phyloP scores from a whole-genome alignment of 495 filamentous ascomycete genomes.

The Hyaloscypha variabilis region DNA sequence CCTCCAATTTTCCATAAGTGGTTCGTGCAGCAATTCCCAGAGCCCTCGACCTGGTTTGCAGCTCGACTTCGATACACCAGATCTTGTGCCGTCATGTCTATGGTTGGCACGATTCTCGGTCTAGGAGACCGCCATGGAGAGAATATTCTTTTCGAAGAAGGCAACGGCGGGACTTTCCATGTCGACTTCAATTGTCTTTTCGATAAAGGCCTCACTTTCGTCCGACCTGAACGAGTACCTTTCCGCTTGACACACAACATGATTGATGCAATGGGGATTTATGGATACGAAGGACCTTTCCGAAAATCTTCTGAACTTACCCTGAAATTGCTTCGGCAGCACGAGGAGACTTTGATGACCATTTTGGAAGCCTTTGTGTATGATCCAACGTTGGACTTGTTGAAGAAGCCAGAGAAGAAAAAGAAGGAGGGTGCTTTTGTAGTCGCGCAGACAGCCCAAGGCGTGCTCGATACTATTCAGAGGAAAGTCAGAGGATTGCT shows the following conservation, averaged over 20 bases:
- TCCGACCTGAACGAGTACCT: conserved; percentile 93
- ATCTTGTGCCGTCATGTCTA: conserved; percentile 95
- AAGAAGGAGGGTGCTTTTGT: conserved; percentile 49
- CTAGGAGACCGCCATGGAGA: conserved; percentile 98
- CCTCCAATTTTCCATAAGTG: conserved; percentile 86
- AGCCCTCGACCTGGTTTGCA: conserved; percentile 87
- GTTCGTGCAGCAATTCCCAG: conserved; percentile 94
- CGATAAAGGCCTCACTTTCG: conserved; percentile 96
- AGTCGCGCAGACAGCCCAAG: conserved; percentile 84
- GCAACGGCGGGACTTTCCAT: conserved; percentile 91
- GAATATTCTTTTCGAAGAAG: conserved; percentile 94
- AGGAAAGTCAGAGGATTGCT: conserved; percentile 85
- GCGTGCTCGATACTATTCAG: conserved; percentile 85
- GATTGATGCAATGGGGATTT: conserved; percentile 92
- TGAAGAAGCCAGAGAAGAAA: conserved; percentile 69
- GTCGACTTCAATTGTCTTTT: conserved; percentile 99
- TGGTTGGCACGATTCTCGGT: conserved; percentile 92
- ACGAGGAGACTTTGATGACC: conserved; percentile 95
- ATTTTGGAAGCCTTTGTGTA: conserved; percentile 95
- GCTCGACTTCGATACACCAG: conserved; percentile 90
- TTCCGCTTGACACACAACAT: conserved; percentile 99
- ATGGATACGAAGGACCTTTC: conserved; percentile 91
- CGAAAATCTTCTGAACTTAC: conserved; percentile 88
- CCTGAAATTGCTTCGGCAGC: conserved; percentile 78
- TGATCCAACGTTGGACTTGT: conserved; percentile 93